Evolutionary conservation across 1,284 basidiomycete species (phyloP).

Genomic region (Sporisorium exsertum): DNA sequence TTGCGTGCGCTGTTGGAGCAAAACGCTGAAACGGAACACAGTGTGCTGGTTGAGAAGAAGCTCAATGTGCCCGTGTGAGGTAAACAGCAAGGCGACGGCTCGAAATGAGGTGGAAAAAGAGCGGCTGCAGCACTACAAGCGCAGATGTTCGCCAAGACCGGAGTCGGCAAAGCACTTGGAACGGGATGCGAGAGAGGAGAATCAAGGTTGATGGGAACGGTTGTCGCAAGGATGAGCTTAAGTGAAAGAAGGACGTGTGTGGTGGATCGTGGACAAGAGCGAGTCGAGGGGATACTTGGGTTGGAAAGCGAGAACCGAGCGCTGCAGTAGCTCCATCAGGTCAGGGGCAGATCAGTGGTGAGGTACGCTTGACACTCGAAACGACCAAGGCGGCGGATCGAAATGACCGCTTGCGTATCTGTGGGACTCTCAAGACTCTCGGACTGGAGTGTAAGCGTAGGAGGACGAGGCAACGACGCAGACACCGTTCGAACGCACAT

Average conservation of each 20-base stretch:
- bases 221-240: conserved; percentile 3
- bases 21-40: neutral
- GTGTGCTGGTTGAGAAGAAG: conserved; percentile 1
- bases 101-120: neutral
- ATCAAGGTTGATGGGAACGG: neutral
- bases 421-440: too few species aligned
- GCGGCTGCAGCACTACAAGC: neutral
- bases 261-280: neutral
- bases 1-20: neutral
- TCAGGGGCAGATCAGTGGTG: too few species aligned
- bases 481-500: too few species aligned
- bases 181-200: neutral
- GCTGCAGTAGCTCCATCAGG: too few species aligned
- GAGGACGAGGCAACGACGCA: too few species aligned
- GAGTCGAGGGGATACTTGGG: neutral
- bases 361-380: too few species aligned
- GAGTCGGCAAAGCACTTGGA: neutral
- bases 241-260: neutral
- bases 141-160: neutral
- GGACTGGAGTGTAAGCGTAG: too few species aligned
- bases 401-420: neutral
- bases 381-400: neutral
- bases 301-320: neutral
- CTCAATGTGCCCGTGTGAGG: neutral
- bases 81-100: neutral